Percentiles rank a stretch among this genome's conserved stretches.
phyloP scores from a whole-genome alignment of 2,329 filamentous ascomycete species.

The Alternaria longipes region DNA sequence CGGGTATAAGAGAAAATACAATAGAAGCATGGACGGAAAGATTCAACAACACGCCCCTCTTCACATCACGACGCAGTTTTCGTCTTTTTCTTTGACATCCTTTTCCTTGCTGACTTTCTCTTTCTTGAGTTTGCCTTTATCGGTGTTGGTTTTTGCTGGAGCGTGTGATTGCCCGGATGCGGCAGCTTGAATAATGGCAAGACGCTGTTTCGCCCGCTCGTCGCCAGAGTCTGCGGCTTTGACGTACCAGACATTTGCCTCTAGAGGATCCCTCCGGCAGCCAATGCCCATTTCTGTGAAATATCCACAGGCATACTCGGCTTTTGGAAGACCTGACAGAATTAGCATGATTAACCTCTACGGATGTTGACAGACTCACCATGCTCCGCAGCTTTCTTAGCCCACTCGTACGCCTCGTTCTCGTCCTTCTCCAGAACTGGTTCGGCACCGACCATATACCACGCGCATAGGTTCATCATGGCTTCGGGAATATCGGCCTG shows the following conservation, averaged over 20 bases:
- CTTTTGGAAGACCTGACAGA: constrained; percentile 67
- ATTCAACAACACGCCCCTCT: not conserved
- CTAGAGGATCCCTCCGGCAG: constrained; percentile 90
- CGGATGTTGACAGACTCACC: constrained; percentile 65
- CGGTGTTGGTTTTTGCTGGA: constrained; percentile 15
- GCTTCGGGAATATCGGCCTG: constrained; percentile 82
- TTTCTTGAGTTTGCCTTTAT: constrained; percentile 44
- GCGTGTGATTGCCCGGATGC: constrained; percentile 64
- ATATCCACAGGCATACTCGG: constrained; percentile 95
- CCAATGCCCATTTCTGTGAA: constrained; percentile 99
- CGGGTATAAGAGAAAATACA: constrained; percentile 9
- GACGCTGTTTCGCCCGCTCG: constrained; percentile 84
- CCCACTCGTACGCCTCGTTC: constrained; percentile 96
- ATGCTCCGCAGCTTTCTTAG: constrained; percentile 81
- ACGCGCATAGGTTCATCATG: constrained; percentile 98
- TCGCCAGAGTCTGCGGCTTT: constrained; percentile 92
- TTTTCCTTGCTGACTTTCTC: constrained; percentile 43
- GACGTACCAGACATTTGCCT: constrained; percentile 98
- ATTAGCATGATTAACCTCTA: constrained; percentile 20
- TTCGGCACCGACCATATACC: constrained; percentile 96
- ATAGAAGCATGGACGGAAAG: not conserved
- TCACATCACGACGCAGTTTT: constrained; percentile 53
- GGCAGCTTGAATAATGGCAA: constrained; percentile 86
- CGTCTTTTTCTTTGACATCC: constrained; percentile 39
- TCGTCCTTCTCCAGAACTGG: constrained; percentile 94